Conservation (phyloP, 2,329 filamentous ascomycete genomes). For the Pleoardoris graminearum region DNA sequence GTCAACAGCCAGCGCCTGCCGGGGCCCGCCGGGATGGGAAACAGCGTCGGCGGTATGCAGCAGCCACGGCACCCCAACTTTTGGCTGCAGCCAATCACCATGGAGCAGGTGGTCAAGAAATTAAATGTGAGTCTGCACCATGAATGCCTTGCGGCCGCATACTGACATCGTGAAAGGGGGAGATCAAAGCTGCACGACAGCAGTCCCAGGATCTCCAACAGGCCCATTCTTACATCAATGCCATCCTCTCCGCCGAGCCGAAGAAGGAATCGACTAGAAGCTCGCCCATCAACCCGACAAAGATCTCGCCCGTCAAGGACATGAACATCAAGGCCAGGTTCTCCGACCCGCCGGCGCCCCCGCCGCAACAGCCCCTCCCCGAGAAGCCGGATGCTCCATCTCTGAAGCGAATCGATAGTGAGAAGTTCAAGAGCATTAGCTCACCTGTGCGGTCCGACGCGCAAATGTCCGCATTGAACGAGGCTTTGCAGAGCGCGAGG, state of each 20-base stretch:
- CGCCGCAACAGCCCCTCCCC: constrained; percentile 87
- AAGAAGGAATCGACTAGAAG: constrained; percentile 56
- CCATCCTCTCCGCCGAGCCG: constrained; percentile 73
- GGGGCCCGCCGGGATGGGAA: constrained; percentile 59
- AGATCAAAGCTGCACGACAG: constrained; percentile 86
- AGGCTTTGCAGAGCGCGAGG: constrained; percentile 80
- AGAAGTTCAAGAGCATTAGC: constrained; percentile 66
- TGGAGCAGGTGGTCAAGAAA: constrained; percentile 91
- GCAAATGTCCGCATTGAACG: constrained; percentile 82
- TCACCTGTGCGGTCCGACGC: constrained; percentile 67
- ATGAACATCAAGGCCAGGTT: constrained; percentile 72
- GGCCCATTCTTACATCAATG: constrained; percentile 78
- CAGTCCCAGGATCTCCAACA: constrained; percentile 84
- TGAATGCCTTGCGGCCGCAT: constrained; percentile 2
- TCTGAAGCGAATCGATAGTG: constrained; percentile 75
- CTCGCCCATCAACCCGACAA: constrained; percentile 47
- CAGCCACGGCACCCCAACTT: constrained; percentile 79
- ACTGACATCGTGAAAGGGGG: constrained; percentile 61
- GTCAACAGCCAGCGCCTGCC: constrained; percentile 66
- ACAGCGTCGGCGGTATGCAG: constrained; percentile 61
- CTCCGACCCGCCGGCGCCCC: constrained; percentile 89
- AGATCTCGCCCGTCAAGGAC: constrained; percentile 62
- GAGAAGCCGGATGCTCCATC: constrained; percentile 80
- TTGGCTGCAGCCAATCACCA: constrained; percentile 85
- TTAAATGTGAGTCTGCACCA: constrained; percentile 65